phyloP scores from a whole-genome alignment of 2,329 filamentous ascomycete genomes.

The Seiridium cupressi region DNA sequence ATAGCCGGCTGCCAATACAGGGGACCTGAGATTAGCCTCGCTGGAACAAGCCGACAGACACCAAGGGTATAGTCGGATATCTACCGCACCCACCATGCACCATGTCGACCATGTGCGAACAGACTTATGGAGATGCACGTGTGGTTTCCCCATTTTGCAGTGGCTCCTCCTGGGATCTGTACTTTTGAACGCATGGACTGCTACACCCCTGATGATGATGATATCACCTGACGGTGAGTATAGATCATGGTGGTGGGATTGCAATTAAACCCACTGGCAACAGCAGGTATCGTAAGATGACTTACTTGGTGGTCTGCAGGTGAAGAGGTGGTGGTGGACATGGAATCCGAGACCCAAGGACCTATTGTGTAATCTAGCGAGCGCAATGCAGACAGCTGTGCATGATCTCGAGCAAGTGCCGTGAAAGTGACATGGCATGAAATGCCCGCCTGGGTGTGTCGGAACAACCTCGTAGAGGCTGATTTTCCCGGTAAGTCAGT shows the following conservation, averaged over 20 bases:
- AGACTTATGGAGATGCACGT: neutral
- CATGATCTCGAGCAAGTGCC: too few relatives aligned
- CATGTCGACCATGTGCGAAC: slow-evolving; percentile 2
- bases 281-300: too few relatives aligned
- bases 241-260: neutral
- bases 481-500: neutral
- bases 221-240: neutral
- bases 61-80: neutral
- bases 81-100: neutral
- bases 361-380: too few relatives aligned
- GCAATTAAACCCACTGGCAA: neutral
- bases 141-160: neutral
- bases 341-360: too few relatives aligned
- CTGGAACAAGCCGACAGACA: neutral
- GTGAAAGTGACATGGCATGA: too few relatives aligned
- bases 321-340: neutral
- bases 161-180: neutral
- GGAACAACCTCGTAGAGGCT: neutral
- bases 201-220: neutral
- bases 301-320: neutral
- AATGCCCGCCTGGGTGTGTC: too few relatives aligned
- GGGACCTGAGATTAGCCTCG: neutral
- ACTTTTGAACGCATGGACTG: neutral
- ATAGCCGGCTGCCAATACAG: neutral
- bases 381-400: too few relatives aligned